Evolutionary conservation across 192 early-diverging fungal species (phyloP).

Genomic region (Tieghemiomyces parasiticus): DNA sequence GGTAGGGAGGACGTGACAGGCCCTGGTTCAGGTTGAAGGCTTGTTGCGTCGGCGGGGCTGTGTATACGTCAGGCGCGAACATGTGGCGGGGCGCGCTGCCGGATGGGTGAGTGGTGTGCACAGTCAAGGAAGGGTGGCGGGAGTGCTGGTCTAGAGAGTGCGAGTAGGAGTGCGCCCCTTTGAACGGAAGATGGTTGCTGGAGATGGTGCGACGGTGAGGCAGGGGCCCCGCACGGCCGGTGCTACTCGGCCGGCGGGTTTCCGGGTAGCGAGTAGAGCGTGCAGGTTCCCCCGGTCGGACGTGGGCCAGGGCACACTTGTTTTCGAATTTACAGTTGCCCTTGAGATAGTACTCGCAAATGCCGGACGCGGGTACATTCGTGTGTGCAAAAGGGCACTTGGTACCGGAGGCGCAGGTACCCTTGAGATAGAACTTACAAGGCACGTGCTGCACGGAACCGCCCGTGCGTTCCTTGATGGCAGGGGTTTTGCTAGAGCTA

Average conservation of each 20-base stretch:
- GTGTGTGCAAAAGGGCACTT: conserved; percentile 12
- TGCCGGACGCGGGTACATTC: background rate
- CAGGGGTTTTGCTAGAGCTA: background rate
- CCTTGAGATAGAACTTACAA: conserved; percentile 12
- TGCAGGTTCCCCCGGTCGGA: background rate
- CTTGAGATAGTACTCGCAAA: conserved; percentile 11
- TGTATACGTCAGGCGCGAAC: too few relatives aligned
- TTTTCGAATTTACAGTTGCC: conserved; percentile 13
- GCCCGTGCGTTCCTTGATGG: conserved; percentile 3
- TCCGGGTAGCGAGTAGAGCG: background rate
- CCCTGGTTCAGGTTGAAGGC: background rate
- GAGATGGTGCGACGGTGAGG: background rate
- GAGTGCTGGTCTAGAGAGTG: too few relatives aligned
- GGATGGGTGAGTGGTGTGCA: too few relatives aligned
- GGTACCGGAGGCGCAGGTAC: background rate
- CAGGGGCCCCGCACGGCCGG: background rate
- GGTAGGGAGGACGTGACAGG: background rate
- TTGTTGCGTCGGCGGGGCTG: background rate
- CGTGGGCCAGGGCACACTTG: conserved; percentile 11
- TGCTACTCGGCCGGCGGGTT: background rate
- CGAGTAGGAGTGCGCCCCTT: too few relatives aligned
- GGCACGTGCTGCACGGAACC: conserved; percentile 13
- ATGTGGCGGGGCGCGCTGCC: too few relatives aligned
- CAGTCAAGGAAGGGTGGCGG: too few relatives aligned
- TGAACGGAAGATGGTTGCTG: background rate